Base-by-base conservation (phyloP, 2,329 filamentous ascomycete genomes). In the Microsporum audouinii region DNA sequence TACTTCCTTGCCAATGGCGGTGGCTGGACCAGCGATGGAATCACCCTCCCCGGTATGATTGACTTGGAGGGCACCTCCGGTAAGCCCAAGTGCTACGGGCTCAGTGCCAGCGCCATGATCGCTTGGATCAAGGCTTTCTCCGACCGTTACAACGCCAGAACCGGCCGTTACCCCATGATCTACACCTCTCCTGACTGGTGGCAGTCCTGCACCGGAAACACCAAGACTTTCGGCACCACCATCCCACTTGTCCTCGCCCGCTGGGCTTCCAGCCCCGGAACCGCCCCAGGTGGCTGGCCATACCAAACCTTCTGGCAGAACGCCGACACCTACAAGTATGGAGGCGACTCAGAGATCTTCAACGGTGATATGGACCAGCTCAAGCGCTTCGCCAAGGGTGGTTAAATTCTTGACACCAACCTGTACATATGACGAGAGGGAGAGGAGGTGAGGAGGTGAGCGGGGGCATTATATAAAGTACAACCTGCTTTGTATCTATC, bases 271-370 rank as follows among this genome's bases (percentile, higher is more conserved):
- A 67, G 74, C 1, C 55, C 55, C 5, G 78, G 79, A 0, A 75
- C 74, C 1, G 71, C 80, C 7, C 80, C 80, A 0, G 79, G 77
- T 12, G 77, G 79, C 17, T 84, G 80, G 81, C 67, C 73, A 1
- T 78, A 71, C 65, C 75, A 82, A 67, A 81, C 78, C 6, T 77
- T 84, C 66, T 84, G 81, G 80, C 81, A 82, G 72, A 77, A 80
- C 65, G 70, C 73, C 33, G 76, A 81, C 63, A 68, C 67, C 3
- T 81, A 80, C 63, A 63, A 68, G 10, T 80, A 78, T 67, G 79
- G 80, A n/a, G 80, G 80, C 0, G 79, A 82, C 64, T 78, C 77
- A 10, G 79, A 82, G 64, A 67, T 74, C 5, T 82, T 81, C 65
- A 82, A 82, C 66, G 80, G 80, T 10, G 71, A 66, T 61, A 60